phyloP scores from a whole-genome alignment of 2,329 filamentous ascomycete genomes.

The Pseudogymnoascus sp. region DNA sequence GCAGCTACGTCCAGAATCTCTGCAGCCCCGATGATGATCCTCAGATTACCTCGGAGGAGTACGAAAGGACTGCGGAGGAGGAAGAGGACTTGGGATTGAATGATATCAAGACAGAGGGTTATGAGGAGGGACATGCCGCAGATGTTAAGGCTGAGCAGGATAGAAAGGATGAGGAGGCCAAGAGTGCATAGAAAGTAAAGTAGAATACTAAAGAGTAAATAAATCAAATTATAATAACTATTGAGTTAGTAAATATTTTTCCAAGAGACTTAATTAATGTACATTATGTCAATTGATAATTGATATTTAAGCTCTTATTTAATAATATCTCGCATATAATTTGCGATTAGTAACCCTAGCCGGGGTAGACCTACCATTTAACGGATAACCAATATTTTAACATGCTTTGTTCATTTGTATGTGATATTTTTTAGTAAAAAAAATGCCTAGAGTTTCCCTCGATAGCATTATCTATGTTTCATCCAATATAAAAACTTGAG shows the following conservation, averaged over 20 bases:
- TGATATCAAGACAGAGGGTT: slow-evolving; percentile 90
- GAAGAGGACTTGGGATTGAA: slow-evolving; percentile 85
- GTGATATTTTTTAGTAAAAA: background rate
- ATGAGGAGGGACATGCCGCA: slow-evolving; percentile 52
- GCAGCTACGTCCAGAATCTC: slow-evolving; percentile 89
- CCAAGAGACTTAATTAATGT: background rate
- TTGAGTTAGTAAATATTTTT: background rate
- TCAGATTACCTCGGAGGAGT: slow-evolving; percentile 74
- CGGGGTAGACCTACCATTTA: background rate
- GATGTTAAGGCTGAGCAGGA: slow-evolving; percentile 26
- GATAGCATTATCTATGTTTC: background rate
- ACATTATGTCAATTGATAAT: background rate
- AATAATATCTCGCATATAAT: background rate
- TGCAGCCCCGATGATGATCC: slow-evolving; percentile 70
- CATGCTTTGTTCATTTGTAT: background rate
- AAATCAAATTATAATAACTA: background rate
- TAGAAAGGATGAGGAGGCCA: slow-evolving; percentile 18
- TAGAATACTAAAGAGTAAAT: background rate
- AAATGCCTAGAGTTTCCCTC: background rate
- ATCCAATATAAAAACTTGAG: background rate
- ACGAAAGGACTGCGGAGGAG: slow-evolving; percentile 82
- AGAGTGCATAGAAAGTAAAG: background rate
- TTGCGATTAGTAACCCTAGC: too few species aligned
- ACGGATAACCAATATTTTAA: too few species aligned
- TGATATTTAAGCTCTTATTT: background rate